Conservation (phyloP, 1,284 basidiomycete genomes). For the Leccinum griseonigrum region DNA sequence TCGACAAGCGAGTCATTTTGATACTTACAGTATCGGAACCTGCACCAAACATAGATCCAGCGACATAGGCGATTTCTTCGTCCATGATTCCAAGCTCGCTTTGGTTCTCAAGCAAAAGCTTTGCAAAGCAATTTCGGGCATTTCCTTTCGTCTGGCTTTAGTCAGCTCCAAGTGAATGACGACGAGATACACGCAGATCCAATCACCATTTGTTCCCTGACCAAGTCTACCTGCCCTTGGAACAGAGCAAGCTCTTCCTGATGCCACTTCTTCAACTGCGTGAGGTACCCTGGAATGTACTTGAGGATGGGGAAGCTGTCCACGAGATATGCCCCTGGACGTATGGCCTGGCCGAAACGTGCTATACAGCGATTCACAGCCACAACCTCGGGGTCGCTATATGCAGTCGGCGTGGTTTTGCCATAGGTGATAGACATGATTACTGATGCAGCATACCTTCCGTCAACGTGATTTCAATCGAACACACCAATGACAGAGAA, state of each 20-base stretch:
- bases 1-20: not conserved
- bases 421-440: constrained; percentile 68
- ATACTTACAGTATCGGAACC: constrained; percentile 38
- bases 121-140: constrained; percentile 17
- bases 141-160: constrained; percentile 11
- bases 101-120: constrained; percentile 23
- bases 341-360: constrained; percentile 44
- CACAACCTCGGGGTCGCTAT: constrained; percentile 32
- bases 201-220: not conserved
- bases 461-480: not conserved
- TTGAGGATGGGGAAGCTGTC: constrained; percentile 56
- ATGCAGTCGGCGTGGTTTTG: constrained; percentile 34
- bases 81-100: constrained; percentile 11
- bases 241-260: constrained; percentile 57
- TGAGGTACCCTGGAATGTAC: constrained; percentile 58
- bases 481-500: too few relatives aligned
- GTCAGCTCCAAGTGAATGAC: not conserved
- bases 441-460: constrained; percentile 60
- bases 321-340: constrained; percentile 42
- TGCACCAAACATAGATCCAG: constrained; percentile 41
- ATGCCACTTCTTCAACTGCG: constrained; percentile 51
- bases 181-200: not conserved
- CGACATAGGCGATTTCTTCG: constrained; percentile 32
- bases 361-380: constrained; percentile 8
- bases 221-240: constrained; percentile 42